Evolutionary conservation across 345 rosid genomes (phyloP), one percentile per base, ranked within the genome.

Genomic region (Punica granatum): DNA sequence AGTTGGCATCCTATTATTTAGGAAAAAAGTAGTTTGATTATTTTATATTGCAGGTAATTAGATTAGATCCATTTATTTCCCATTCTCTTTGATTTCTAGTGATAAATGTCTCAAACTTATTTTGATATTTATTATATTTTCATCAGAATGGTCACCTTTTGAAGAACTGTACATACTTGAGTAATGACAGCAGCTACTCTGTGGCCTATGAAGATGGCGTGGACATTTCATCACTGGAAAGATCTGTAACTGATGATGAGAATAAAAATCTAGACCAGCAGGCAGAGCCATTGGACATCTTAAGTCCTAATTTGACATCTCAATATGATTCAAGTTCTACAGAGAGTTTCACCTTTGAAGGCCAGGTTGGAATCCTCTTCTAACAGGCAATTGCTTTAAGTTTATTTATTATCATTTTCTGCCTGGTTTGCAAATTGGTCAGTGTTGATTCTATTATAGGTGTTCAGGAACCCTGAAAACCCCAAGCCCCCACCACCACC

Each of bases 131-230:
- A 70, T 41, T 67, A 42, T 60, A 63, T 81, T 43, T 76, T 51
- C 73, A 70, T 72, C 88, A 94, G 98, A 94, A 88, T 77, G 95
- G 95, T 64, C 84, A 76, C 34, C 90, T 91, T 77, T 81, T 94
- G 88, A 84, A 86, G 77, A 89, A 86, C 79, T 82, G 85, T 79
- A 80, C 83, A 36, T 89, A 91, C 86, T 83, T 94, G 90, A 84
- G 96, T 75, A 91, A 83, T 63, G 96, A 86, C 69, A 91, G 99
- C 85, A 89, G 96, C 83, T 94, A 88, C 78, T 81, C 97, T 31
- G 78, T 92, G 64, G 83, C 89, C 48, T 60, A 69, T 37, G 97
- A 91, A 71, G 99, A 94, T 83, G 90, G 92, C 70, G 99, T 94
- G 68, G 83, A 89, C 59, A 79, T 94, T 65, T 78, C 80, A 49